Base-by-base conservation (phyloP, 345 rosid genomes). In the Sisymbrium altissimum region DNA sequence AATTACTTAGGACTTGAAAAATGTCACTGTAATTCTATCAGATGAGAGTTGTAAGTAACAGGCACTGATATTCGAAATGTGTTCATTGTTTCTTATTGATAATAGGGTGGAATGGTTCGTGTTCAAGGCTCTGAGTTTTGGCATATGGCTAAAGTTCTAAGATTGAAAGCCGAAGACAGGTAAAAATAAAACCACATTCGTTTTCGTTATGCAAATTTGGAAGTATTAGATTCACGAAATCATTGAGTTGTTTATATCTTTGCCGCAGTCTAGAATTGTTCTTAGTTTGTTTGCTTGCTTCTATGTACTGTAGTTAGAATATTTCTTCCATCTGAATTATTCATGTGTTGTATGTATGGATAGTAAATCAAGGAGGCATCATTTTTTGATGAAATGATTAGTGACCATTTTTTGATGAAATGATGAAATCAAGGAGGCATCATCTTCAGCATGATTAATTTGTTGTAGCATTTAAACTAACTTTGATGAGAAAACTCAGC, bases 81-180 rank as follows among this genome's bases (percentile, higher is more conserved):
- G n/a, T n/a, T n/a, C n/a, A n/a, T n/a, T n/a, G n/a, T n/a, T n/a
- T n/a, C n/a, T n/a, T n/a, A n/a, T n/a, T 52, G 75, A 46, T 56
- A 72, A 82, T 83, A 91, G 97, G 98, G 93, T 44, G 83, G 84
- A 35, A 60, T 48, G 62, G 85, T 91, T 66, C 92, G 89, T 66
- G 84, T 91, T 14, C 85, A 87, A 39, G 97, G 92, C 30, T 93
- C 89, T 82, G 95, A 91, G 73, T 89, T 94, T 78, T 87, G 88
- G 86, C 96, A 89, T 44, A 94, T 91, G 93, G 83, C 87, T 41
- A 88, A 85, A 82, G 97, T 86, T 38, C 78, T 94, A 60, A 82
- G 96, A 64, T 64, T 94, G 82, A 84, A 74, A 58, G 66, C 73
- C 0, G 74, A 85, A 45, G 93, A 87, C 67, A 81, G 88, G 92